Base-by-base conservation (phyloP, 352 stramenopile species). In the Globisporangium paddicum region DNA sequence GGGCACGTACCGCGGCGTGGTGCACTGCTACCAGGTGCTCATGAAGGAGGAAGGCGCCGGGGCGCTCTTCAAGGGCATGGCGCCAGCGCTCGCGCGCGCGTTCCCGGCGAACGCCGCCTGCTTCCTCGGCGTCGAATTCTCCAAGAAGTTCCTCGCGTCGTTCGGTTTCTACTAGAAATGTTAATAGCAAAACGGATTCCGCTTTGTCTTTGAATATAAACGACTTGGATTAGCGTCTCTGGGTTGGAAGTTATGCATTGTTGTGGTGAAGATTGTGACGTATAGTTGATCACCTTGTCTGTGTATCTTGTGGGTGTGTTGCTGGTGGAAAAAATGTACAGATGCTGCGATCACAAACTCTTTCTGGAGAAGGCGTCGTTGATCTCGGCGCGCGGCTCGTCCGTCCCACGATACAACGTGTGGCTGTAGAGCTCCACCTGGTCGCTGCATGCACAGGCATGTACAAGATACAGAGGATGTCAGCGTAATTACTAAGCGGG, bases 61-160 rank as follows among this genome's bases (percentile, higher is more conserved):
- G 5, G 93, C 90, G 16, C 82, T 99, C 25, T 98, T 98, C 73
- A 97, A 90, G 66, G 96, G 96, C 35, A 79, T 98, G 45, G 85
- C 87, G 23, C 96, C 96, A 38, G 96, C 96, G 30, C 92, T 99
- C 76, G 89, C 91, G 11, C 87, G 89, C 63, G 96, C 96, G 14
- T 99, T 99, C 78, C 83, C 83, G 23, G 96, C 96, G 14, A 98
- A 98, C 65, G 96, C 96, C 8, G 94, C 96, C 7, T 99, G 96
- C 71, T 99, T 99, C 71, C 66, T 95, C 1, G 86, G 86, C 45
- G 81, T 95, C 18, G 86, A 95, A 64, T 89, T 93, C 64, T 95
- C 86, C 42, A 90, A 91, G 68, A 93, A 91, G 69, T 83, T 89
- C 60, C 67, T 95, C 30, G 75, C 64, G 46, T 79, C 71, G 57